Base-by-base conservation (phyloP, 2,329 filamentous ascomycete species). In the Plectosphaerella cucumerina region DNA sequence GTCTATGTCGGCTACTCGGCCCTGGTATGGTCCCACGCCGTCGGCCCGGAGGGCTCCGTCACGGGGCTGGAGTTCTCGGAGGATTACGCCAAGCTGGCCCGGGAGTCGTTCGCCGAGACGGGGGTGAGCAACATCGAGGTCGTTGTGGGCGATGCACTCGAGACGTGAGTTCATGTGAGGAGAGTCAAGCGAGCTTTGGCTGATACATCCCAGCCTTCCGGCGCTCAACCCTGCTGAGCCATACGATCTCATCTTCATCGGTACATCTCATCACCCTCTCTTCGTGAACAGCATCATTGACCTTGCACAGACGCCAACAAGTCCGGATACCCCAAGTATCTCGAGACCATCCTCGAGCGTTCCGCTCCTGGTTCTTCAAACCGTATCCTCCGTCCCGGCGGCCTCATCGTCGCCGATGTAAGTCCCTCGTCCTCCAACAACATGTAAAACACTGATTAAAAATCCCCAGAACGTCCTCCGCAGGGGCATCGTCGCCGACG, bases 221-320 rank as follows among this genome's bases (percentile, higher is more conserved):
- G 50, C 58, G n/a, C 65, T 69, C 4, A 56, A 70, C 53, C 57
- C 63, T 51, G 50, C 61, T 34, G 62, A 72, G 57, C 74, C 78
- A 4, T 81, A 76, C 56, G 78, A 81, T 60, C 62, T 80, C 43
- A 69, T 80, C 59, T 81, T 81, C 60, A 70, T 80, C 53, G 77
- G 26, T 31, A 31, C 26, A 9, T 31, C 26, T 8, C 26, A 3
- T 31, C 12, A 8, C 8, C 12, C 26, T 11, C 6, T 11, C 8
- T 9, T 11, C 26, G 12, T 11, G 8, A 31, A 9, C 9, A 4
- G 12, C 26, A 31, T 11, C 6, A 10, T 11, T 31, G 26, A 31
- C 26, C 26, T 31, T 11, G 9, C 2, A 31, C 26, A 31, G 26
- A 80, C 51, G 77, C 77, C 21, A 70, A 81, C 51, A 81, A 81